A percentile compares a stretch with the other conserved stretches of the same genome.
Conservation (phyloP, 768 basidiomycete genomes). For the Xanthoconium purpureum region DNA sequence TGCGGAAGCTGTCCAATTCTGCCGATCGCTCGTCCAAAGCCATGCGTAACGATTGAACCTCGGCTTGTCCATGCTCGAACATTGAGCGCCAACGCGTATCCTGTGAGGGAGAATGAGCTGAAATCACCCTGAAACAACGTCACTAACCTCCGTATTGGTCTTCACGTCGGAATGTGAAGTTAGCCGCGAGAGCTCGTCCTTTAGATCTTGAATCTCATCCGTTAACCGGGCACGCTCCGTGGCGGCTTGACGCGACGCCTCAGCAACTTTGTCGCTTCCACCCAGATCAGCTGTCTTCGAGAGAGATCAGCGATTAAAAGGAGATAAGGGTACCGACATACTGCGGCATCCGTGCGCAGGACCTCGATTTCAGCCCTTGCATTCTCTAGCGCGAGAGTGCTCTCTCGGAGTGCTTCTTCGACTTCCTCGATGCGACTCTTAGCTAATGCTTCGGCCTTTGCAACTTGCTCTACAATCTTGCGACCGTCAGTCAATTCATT, state of each 20-base stretch:
- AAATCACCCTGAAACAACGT: neutral
- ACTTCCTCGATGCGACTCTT: slow-evolving; percentile 75
- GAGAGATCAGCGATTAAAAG: slow-evolving; percentile 10
- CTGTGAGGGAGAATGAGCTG: slow-evolving; percentile 10
- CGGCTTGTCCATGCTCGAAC: slow-evolving; percentile 32
- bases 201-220: slow-evolving; percentile 55
- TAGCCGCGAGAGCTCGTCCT: slow-evolving; percentile 38
- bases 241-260: slow-evolving; percentile 46
- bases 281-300: slow-evolving; percentile 47
- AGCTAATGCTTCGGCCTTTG: slow-evolving; percentile 59
- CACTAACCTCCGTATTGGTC: slow-evolving; percentile 23
- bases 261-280: slow-evolving; percentile 45
- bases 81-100: slow-evolving; percentile 28
- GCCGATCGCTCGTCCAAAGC: slow-evolving; percentile 38
- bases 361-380: slow-evolving; percentile 87
- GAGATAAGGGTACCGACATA: slow-evolving; percentile 38
- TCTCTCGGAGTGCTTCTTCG: slow-evolving; percentile 87
- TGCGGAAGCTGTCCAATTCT: slow-evolving; percentile 57
- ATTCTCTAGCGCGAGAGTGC: slow-evolving; percentile 81
- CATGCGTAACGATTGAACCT: slow-evolving; percentile 30
- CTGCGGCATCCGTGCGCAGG: slow-evolving; percentile 68
- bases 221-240: slow-evolving; percentile 50
- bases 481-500: slow-evolving; percentile 68
- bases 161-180: slow-evolving; percentile 19
- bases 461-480: slow-evolving; percentile 60